Conservation (phyloP, 345 rosid genomes). For the Euphorbia lathyris region DNA sequence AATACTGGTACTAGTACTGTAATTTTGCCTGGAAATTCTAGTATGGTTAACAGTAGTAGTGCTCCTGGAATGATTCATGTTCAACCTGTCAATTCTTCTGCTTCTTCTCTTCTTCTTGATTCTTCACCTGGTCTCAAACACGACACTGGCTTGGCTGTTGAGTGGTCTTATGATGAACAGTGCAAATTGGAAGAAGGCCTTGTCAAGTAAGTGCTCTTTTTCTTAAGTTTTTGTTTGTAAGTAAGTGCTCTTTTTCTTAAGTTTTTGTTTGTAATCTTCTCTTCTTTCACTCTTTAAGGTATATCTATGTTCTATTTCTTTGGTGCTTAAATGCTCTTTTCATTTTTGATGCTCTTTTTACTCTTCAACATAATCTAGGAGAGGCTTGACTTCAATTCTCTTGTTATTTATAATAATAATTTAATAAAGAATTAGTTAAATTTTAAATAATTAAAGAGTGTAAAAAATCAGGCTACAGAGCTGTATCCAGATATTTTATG, state of each 20-base stretch:
- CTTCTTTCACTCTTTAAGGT: background rate
- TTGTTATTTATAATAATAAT: background rate
- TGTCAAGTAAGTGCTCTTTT: conserved; percentile 46
- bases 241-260: too few relatives aligned
- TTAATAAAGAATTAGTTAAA: background rate
- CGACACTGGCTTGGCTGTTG: conserved; percentile 62
- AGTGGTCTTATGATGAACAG: conserved; percentile 84
- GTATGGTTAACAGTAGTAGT: conserved; percentile 29
- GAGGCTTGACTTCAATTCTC: background rate
- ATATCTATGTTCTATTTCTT: background rate
- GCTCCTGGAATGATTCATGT: conserved; percentile 26
- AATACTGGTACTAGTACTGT: conserved; percentile 13
- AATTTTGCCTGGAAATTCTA: conserved; percentile 37
- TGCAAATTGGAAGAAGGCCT: conserved; percentile 65
- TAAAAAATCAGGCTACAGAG: background rate
- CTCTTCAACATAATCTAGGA: background rate
- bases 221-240: background rate
- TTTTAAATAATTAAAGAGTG: too few relatives aligned
- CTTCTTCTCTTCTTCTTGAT: conserved; percentile 54
- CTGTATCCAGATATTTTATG: background rate
- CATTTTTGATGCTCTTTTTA: background rate
- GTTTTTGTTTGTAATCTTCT: too few relatives aligned
- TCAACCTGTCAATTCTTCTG: conserved; percentile 24
- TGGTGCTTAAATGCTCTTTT: background rate
- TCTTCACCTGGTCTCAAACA: conserved; percentile 50